These are phyloP conservation scores for Penicillium sp. DNA, from an alignment of 2,329 filamentous ascomycete genomes.

Conservation along the genomic window DNA sequence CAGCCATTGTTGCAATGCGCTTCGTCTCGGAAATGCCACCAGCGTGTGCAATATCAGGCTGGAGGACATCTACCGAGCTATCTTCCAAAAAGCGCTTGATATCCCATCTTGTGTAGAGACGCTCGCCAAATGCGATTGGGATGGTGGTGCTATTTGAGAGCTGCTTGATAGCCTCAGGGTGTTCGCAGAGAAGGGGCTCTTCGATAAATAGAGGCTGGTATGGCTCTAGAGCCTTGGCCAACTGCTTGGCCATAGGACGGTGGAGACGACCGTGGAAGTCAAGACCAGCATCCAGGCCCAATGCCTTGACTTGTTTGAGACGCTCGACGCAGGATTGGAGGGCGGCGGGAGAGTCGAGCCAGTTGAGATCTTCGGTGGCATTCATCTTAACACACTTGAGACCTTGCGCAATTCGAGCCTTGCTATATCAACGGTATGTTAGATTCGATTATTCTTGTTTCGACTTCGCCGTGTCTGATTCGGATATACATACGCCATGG, in stretches of 20 bases:
- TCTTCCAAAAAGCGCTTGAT: constrained; percentile 73
- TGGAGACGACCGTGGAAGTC: constrained; percentile 81
- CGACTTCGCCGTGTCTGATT: background rate
- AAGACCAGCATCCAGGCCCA: constrained; percentile 76
- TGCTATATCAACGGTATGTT: constrained; percentile 40
- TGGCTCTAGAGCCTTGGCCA: constrained; percentile 70
- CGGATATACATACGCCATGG: constrained; percentile 52
- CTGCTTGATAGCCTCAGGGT: constrained; percentile 69
- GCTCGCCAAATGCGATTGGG: constrained; percentile 75
- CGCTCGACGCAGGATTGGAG: constrained; percentile 70
- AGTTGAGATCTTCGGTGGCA: constrained; percentile 75
- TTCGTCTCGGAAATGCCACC: constrained; percentile 75
- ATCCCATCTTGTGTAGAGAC: constrained; percentile 75
- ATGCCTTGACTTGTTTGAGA: constrained; percentile 69
- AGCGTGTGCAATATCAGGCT: constrained; percentile 74
- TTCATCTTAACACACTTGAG: constrained; percentile 74
- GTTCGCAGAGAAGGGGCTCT: constrained; percentile 73
- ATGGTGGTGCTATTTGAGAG: constrained; percentile 69
- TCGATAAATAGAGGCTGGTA: constrained; percentile 76
- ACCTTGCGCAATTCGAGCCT: constrained; percentile 49
- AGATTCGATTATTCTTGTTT: too few relatives aligned
- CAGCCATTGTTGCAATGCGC: constrained; percentile 72
- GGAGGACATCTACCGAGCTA: constrained; percentile 71
- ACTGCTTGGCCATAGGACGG: constrained; percentile 78
- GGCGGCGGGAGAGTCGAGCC: constrained; percentile 73